Evolutionary conservation across 2,329 filamentous ascomycete genomes (phyloP).

Genomic region (Ustilaginoidea virens): DNA sequence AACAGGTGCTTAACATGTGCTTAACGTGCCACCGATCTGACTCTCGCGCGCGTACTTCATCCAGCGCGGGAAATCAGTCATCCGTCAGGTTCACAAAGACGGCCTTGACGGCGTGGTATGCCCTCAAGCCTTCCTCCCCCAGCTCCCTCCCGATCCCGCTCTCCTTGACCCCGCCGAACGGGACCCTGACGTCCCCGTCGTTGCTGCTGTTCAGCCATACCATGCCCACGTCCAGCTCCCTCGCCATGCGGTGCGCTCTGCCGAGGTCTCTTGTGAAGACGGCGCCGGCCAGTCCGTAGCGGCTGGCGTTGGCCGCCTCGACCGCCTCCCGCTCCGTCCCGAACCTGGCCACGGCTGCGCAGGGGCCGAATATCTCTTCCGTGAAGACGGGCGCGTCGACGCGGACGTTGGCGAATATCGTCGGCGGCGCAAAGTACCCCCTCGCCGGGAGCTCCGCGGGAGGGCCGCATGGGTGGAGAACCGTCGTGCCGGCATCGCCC

Average conservation of each 20-base stretch:
- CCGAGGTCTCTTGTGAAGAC: conserved; percentile 38
- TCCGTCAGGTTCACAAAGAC: conserved; percentile 16
- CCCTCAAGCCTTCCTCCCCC: conserved; percentile 14
- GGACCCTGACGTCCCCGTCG: conserved; percentile 15
- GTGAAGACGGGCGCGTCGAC: conserved; percentile 10
- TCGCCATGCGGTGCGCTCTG: conserved; percentile 22
- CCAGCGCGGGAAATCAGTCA: too few species aligned
- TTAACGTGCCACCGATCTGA: too few species aligned
- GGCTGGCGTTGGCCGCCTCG: conserved; percentile 21
- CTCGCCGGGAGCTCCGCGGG: conserved; percentile 5
- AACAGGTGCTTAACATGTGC: too few species aligned
- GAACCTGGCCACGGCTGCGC: conserved; percentile 13
- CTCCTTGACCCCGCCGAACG: conserved; percentile 19
- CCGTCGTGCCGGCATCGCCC: conserved; percentile 37
- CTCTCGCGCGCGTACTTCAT: too few species aligned
- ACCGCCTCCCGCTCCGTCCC: conserved; percentile 14
- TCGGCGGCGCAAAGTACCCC: conserved; percentile 15
- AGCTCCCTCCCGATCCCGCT: conserved; percentile 16
- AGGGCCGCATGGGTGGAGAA: conserved; percentile 15
- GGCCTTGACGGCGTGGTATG: conserved; percentile 14
- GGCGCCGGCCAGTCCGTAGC: conserved; percentile 37
- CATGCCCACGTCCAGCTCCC: conserved; percentile 38
- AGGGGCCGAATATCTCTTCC: conserved; percentile 18
- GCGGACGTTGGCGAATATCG: conserved; percentile 13
- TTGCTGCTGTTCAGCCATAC: conserved; percentile 24